These are phyloP conservation scores for Aaosphaeria arxii DNA, from an alignment of 2,329 filamentous ascomycete genomes.

Conservation along the genomic window DNA sequence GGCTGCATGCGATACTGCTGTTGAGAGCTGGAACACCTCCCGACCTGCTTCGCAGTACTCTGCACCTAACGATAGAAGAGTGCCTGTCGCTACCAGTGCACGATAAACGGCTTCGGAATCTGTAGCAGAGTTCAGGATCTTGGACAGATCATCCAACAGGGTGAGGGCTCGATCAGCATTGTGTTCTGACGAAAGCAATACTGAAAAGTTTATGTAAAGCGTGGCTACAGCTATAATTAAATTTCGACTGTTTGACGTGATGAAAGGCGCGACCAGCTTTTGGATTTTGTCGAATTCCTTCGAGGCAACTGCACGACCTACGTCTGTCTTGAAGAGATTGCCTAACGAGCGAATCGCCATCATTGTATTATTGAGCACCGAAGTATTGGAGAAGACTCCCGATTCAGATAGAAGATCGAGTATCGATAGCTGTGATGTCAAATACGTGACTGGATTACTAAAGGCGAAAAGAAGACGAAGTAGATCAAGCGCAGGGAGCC, in stretches of 20 bases:
- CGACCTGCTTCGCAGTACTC: slow-evolving; percentile 58
- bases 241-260: slow-evolving; percentile 64
- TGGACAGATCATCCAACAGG: slow-evolving; percentile 60
- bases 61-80: slow-evolving; percentile 62
- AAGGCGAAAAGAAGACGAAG: slow-evolving; percentile 76
- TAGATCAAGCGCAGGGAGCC: slow-evolving; percentile 81
- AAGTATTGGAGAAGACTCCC: slow-evolving; percentile 55
- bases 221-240: slow-evolving; percentile 80
- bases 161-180: slow-evolving; percentile 50
- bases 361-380: slow-evolving; percentile 79
- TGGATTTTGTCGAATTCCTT: slow-evolving; percentile 60
- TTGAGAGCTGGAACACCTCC: slow-evolving; percentile 54
- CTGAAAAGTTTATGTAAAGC: slow-evolving; percentile 78
- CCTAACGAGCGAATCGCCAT: slow-evolving; percentile 77
- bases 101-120: slow-evolving; percentile 85
- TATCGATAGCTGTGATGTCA: slow-evolving; percentile 57
- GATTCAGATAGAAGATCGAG: slow-evolving; percentile 58
- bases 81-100: slow-evolving; percentile 78
- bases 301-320: slow-evolving; percentile 62
- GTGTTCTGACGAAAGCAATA: slow-evolving; percentile 58
- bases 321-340: slow-evolving; percentile 76
- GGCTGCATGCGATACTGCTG: slow-evolving; percentile 47
- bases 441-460: slow-evolving; percentile 62
- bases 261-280: slow-evolving; percentile 60
- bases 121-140: slow-evolving; percentile 62